phyloP scores from a whole-genome alignment of 305 asterid genomes.

The Plantago coronopus region DNA sequence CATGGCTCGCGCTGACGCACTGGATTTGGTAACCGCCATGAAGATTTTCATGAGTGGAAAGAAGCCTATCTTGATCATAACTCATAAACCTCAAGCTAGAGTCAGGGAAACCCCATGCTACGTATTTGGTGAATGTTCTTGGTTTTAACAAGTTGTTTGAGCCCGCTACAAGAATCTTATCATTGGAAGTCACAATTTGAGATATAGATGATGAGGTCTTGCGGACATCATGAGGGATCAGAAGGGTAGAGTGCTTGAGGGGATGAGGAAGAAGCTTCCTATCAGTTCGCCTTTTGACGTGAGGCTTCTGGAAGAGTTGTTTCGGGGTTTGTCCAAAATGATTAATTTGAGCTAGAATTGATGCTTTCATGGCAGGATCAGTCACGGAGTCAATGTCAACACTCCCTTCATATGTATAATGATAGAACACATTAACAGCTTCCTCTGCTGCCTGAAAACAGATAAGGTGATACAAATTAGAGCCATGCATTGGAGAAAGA shows the following conservation, averaged over 20 bases:
- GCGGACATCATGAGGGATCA: constrained; percentile 79
- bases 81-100: constrained; percentile 82
- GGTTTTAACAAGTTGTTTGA: constrained; percentile 78
- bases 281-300: constrained; percentile 82
- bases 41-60: constrained; percentile 92
- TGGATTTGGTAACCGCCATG: constrained; percentile 97
- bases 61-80: constrained; percentile 90
- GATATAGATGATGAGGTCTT: constrained; percentile 71
- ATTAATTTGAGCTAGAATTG: constrained; percentile 95
- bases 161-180: constrained; percentile 80
- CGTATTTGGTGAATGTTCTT: constrained; percentile 65
- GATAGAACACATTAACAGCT: constrained; percentile 98
- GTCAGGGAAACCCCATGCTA: constrained; percentile 98
- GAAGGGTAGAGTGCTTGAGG: constrained; percentile 60
- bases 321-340: constrained; percentile 99
- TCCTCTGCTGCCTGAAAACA: constrained; percentile 89
- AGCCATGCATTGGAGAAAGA: constrained; percentile 7
- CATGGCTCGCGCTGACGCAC: constrained; percentile 84
- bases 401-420: constrained; percentile 97
- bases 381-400: constrained; percentile 94
- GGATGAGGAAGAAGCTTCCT: constrained; percentile 76
- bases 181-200: constrained; percentile 64
- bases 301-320: constrained; percentile 85
- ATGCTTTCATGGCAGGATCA: constrained; percentile 99
- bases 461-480: constrained; percentile 13